These are phyloP conservation scores for Vaccinium vitisidaea DNA, from an alignment of 148 eudicot genomes.

Conservation along the genomic window DNA sequence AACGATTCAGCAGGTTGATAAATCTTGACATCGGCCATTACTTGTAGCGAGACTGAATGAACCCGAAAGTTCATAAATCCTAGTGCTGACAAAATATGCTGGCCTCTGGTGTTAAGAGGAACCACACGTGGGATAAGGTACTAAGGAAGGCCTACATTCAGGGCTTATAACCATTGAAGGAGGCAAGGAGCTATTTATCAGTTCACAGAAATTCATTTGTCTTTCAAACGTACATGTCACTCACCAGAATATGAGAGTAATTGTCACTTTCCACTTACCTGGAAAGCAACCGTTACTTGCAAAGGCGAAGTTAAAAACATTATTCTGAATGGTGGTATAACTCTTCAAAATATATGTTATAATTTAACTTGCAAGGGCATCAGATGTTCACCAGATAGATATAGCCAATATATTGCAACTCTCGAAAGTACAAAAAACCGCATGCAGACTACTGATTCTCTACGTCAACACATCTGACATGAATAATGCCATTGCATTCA, in stretches of 20 bases:
- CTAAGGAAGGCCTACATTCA: background rate
- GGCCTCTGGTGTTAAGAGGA: background rate
- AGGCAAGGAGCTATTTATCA: background rate
- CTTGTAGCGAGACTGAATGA: background rate
- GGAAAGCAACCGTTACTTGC: background rate
- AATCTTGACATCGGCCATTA: background rate
- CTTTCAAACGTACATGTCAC: background rate
- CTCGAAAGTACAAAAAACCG: background rate
- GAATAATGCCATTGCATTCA: background rate
- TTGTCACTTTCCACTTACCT: background rate
- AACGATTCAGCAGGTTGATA: background rate
- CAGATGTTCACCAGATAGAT: background rate
- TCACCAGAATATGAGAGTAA: background rate
- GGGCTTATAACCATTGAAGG: background rate
- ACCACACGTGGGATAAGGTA: background rate
- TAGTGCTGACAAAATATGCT: background rate
- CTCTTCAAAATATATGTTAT: background rate
- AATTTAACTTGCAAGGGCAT: background rate
- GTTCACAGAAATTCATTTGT: background rate
- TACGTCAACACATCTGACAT: background rate
- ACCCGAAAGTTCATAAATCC: background rate
- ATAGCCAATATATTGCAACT: background rate
- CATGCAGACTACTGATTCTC: background rate
- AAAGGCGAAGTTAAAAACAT: background rate
- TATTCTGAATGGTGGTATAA: background rate